phyloP scores from a whole-genome alignment of 2,329 filamentous ascomycete genomes.

The Thelonectria olida region DNA sequence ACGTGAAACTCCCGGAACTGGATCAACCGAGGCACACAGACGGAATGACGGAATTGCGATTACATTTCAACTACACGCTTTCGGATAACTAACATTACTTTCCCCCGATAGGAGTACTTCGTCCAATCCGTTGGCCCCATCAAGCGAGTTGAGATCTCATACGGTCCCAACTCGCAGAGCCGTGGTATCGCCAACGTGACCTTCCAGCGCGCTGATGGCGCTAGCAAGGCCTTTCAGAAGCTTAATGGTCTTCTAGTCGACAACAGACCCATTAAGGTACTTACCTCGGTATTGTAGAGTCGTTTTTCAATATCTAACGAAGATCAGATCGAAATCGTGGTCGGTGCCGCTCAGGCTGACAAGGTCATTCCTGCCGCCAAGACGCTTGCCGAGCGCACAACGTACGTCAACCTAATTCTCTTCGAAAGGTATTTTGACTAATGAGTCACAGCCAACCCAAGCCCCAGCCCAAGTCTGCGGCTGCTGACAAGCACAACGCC shows the following conservation, averaged over 20 bases:
- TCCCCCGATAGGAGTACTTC: constrained; percentile 91
- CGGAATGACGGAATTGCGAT: constrained; percentile 39
- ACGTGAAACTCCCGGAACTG: constrained; percentile 40
- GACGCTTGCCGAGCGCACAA: constrained; percentile 84
- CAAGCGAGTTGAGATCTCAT: constrained; percentile 90
- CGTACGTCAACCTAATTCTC: constrained; percentile 54
- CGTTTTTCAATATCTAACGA: constrained; percentile 34
- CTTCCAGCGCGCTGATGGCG: constrained; percentile 83
- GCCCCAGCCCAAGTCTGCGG: constrained; percentile 81
- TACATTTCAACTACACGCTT: constrained; percentile 38
- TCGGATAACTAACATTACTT: constrained; percentile 72
- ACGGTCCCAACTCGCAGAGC: constrained; percentile 91
- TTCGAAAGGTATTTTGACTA: constrained; percentile 11
- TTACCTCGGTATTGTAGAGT: not conserved
- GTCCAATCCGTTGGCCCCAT: constrained; percentile 85
- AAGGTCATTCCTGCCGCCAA: constrained; percentile 72
- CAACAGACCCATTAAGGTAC: constrained; percentile 86
- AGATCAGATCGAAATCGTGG: constrained; percentile 84
- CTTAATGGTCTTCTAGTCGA: constrained; percentile 93
- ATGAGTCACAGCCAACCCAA: constrained; percentile 43
- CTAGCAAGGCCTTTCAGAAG: constrained; percentile 82
- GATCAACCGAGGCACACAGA: constrained; percentile 44
- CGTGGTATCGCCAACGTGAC: constrained; percentile 91
- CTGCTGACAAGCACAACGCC: constrained; percentile 72
- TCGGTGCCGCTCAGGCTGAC: constrained; percentile 78